Evolutionary conservation across 2,329 filamentous ascomycete genomes (phyloP).

Genomic region (Endocalyx cinctus): DNA sequence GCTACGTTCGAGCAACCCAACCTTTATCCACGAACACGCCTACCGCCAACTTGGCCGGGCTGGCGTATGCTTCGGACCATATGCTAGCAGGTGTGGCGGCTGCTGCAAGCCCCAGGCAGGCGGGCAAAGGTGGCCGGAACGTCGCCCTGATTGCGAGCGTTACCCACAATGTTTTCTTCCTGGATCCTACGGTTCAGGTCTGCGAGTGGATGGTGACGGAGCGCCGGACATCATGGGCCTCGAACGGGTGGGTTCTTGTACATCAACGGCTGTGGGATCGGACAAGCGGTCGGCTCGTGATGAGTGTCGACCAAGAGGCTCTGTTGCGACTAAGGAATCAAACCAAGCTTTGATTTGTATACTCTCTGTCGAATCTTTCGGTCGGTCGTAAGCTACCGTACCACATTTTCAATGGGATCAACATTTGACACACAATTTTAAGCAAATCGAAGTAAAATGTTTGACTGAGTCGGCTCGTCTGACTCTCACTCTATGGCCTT

Average conservation of each 20-base stretch:
- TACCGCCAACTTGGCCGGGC: background rate
- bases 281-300: background rate
- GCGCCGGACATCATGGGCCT: constrained; percentile 1
- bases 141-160: background rate
- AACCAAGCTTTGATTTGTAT: background rate
- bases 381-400: too few relatives aligned
- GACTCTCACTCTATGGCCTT: too few relatives aligned
- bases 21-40: background rate
- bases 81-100: background rate
- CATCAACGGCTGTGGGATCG: constrained; percentile 1
- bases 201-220: constrained; percentile 2
- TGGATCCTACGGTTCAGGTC: background rate
- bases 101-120: background rate
- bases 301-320: background rate
- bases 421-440: too few relatives aligned
- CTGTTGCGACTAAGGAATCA: background rate
- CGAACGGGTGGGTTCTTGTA: constrained; percentile 2
- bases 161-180: constrained; percentile 1
- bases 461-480: too few relatives aligned
- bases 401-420: too few relatives aligned
- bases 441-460: too few relatives aligned
- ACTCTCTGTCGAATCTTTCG: too few relatives aligned
- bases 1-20: background rate
- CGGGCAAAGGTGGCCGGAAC: background rate
- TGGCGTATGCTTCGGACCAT: constrained; percentile 3